Base-by-base conservation (phyloP, 352 stramenopile genomes). In the Phytophthora cajani region DNA sequence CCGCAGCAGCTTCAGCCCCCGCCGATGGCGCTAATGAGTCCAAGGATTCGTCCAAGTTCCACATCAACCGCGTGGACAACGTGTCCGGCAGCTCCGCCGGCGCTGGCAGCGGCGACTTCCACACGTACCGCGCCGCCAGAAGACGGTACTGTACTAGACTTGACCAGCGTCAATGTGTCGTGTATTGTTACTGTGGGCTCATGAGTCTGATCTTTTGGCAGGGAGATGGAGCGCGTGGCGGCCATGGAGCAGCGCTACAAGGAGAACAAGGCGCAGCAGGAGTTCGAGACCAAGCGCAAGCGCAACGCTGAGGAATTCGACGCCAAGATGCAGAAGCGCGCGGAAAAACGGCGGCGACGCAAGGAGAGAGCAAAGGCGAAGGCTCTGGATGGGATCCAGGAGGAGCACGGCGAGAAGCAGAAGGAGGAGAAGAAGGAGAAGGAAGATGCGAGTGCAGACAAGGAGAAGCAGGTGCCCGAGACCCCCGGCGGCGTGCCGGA, bases 51-150 rank as follows among this genome's bases (percentile, higher is more conserved):
- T 25, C 9, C 33, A 88, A 83, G 49, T 79, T 90, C 52, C 68
- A 65, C 44, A 70, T 90, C 5, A 93, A 90, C 68, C 87, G 86
- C 62, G 95, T 99, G 6, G 85, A 98, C 50, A 99, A 99, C 78
- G 94, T 98, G 9, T 98, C 98, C 32, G 97, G 97, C 33, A 98
- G 92, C 64, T 95, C 90, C 1, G 95, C 96, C 0, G 97, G 97
- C 49, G 96, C 97, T 14, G 95, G 96, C 6, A 98, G 91, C 21
- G 95, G 97, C 55, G 97, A 99, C 50, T 99, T 99, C 75, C 97
- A 99, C 87, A 94, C 98, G 70, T 99, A 99, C 71, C 92, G 96
- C 46, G 93, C 97, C n/a, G 80, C 94, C 0, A 85, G 97, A 17
- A 89, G 95, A 80, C 67, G 87, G 87, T 92, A 50, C 16, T 64